Percentiles rank a stretch among this genome's conserved stretches.
Evolutionary conservation across 768 basidiomycete species (phyloP).

Genomic region (Zangia roseola): DNA sequence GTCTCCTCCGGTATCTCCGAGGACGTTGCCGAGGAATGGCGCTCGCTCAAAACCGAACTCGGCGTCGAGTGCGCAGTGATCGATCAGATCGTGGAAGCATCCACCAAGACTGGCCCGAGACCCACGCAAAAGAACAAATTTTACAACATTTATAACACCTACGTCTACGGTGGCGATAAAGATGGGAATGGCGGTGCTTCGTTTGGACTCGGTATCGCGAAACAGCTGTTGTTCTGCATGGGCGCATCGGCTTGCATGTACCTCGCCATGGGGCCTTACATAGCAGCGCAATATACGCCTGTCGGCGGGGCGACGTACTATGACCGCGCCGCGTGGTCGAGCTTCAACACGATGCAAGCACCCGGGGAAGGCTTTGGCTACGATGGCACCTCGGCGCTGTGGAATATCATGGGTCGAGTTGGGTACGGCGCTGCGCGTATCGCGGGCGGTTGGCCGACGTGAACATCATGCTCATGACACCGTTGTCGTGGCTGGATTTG

Average conservation of each 20-base stretch:
- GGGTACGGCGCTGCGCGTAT: slow-evolving; percentile 75
- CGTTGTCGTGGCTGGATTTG: slow-evolving; percentile 1
- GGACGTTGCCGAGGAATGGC: slow-evolving; percentile 75
- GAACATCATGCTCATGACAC: slow-evolving; percentile 11
- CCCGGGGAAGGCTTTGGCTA: slow-evolving; percentile 68
- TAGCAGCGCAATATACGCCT: slow-evolving; percentile 51
- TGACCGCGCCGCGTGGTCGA: slow-evolving; percentile 76
- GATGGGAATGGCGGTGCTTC: slow-evolving; percentile 26
- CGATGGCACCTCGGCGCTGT: slow-evolving; percentile 60
- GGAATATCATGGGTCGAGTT: slow-evolving; percentile 69
- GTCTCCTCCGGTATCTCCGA: slow-evolving; percentile 56
- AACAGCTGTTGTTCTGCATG: slow-evolving; percentile 55
- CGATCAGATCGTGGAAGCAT: slow-evolving; percentile 60
- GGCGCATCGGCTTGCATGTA: slow-evolving; percentile 63
- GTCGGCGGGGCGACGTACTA: slow-evolving; percentile 72
- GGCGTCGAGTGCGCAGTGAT: slow-evolving; percentile 77
- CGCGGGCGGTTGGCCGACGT: slow-evolving; percentile 78
- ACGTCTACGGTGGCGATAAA: slow-evolving; percentile 48
- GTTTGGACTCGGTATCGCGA: slow-evolving; percentile 36
- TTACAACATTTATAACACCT: slow-evolving; percentile 87
- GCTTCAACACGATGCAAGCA: slow-evolving; percentile 70
- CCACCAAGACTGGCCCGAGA: slow-evolving; percentile 30
- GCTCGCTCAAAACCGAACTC: slow-evolving; percentile 72
- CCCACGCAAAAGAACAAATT: slow-evolving; percentile 53
- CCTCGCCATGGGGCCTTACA: slow-evolving; percentile 59